Conservation (phyloP, 1,284 basidiomycete species). For the Mycena sp. region DNA sequence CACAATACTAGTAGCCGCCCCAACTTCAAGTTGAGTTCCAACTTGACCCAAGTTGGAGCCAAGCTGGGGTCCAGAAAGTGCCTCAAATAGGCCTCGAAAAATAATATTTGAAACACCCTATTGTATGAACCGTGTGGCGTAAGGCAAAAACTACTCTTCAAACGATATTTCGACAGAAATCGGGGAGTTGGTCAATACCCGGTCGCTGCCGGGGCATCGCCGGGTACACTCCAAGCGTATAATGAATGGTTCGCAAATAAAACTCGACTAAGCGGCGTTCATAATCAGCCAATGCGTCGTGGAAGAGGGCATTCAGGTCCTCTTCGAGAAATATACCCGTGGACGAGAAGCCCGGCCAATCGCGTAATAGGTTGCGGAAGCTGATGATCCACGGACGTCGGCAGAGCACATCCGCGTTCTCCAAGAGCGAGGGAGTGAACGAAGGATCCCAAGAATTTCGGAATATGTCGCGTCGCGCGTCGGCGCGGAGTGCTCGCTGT, state of each 20-base stretch:
- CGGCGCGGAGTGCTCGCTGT: neutral
- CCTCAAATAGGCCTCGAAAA: too few relatives aligned
- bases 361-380: slow-evolving; percentile 7
- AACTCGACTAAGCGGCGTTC: slow-evolving; percentile 21
- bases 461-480: slow-evolving; percentile 10
- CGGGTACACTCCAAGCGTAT: slow-evolving; percentile 10
- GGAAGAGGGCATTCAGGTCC: neutral
- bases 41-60: too few relatives aligned
- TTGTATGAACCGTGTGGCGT: too few relatives aligned
- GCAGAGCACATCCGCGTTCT: neutral
- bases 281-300: neutral
- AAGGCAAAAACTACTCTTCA: neutral
- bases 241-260: slow-evolving; percentile 17
- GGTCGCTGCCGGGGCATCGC: slow-evolving; percentile 13
- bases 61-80: neutral
- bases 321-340: neutral
- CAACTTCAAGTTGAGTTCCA: too few relatives aligned
- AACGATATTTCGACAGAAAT: slow-evolving; percentile 8
- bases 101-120: too few relatives aligned
- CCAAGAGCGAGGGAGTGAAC: slow-evolving; percentile 11
- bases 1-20: too few relatives aligned
- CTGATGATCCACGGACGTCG: slow-evolving; percentile 15
- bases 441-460: slow-evolving; percentile 12
- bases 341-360: slow-evolving; percentile 14
- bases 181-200: slow-evolving; percentile 1